These are phyloP conservation scores for Penicillium ochrochloron DNA, from an alignment of 495 filamentous ascomycete genomes.

Conservation along the genomic window DNA sequence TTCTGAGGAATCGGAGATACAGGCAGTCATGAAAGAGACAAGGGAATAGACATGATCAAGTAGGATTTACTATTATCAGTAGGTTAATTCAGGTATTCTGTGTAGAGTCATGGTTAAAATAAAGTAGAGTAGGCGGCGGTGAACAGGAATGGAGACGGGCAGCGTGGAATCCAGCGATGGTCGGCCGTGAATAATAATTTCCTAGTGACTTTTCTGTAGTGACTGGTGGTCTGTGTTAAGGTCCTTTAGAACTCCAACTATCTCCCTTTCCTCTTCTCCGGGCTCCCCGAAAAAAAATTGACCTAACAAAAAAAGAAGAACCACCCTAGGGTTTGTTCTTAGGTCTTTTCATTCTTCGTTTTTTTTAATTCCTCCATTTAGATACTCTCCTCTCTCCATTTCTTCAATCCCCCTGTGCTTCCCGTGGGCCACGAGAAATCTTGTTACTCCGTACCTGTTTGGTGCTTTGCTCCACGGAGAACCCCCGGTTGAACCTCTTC, in stretches of 20 bases:
- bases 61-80: not conserved
- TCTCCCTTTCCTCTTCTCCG: constrained; percentile 10
- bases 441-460: constrained; percentile 9
- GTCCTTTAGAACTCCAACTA: constrained; percentile 2
- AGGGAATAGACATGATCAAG: not conserved
- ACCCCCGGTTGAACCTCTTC: constrained; percentile 30
- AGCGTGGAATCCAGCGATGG: constrained; percentile 28
- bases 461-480: constrained; percentile 27
- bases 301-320: not conserved
- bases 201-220: not conserved
- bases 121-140: not conserved
- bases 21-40: not conserved
- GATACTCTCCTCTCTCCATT: not conserved
- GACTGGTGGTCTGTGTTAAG: not conserved
- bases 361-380: not conserved
- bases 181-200: constrained; percentile 28
- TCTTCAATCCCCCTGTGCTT: constrained; percentile 8
- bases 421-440: constrained; percentile 13
- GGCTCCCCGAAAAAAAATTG: constrained; percentile 8
- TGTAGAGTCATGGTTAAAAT: not conserved
- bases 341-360: constrained; percentile 3
- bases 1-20: constrained; percentile 19
- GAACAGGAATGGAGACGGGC: constrained; percentile 1
- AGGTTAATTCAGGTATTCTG: not conserved
- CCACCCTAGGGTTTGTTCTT: not conserved